Evolutionary conservation across 1,284 basidiomycete species (phyloP), one percentile per base, ranked within the genome.

Genomic region (Ustilago hordei): DNA sequence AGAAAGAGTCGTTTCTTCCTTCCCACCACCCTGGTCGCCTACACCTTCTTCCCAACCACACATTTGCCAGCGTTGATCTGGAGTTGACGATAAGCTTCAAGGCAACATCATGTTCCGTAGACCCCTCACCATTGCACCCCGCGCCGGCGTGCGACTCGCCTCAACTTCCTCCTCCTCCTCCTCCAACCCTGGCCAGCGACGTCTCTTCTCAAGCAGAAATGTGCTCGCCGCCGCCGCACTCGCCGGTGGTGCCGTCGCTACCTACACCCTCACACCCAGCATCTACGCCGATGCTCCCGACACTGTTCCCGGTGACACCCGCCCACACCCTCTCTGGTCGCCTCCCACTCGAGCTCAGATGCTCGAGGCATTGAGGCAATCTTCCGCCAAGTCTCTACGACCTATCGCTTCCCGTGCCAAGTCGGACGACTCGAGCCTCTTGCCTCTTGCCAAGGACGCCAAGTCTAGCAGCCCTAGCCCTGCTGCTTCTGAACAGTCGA

Each of bases 311-410:
- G 75, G 75, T 15, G 83, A 84, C 58, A 79, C 79, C 31, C 75
- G 83, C 23, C 82, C 83, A 8, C 78, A 75, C 48, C 80, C 78
- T 39, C 75, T 84, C 45, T 86, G 84, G 84, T 79, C 80, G 62
- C 82, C 84, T 11, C 84, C 84, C 7, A 80, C 82, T 13, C 80
- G 84, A 32, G 75, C 82, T 19, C 84, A 86, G 78, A 86, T 86
- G 84, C 70, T 86, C 73, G 78, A 81, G 35, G 84, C 84, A 11
- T 81, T 86, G 59, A 80, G 78, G 69, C 72, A 72, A 38, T 83
- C 80, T 31, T 84, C 81, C 4, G 71, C 80, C 6, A 74, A 73
- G 36, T 65, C 61, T 39, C 69, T 85, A 8, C 81, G 84, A n/a
- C 81, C 81, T 50, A 69, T 69, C 55, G 66, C 77, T 36, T 78